Percentiles rank a stretch among this genome's conserved stretches.
Conservation (phyloP, 352 stramenopile genomes). For the Phytophthora foliorum region DNA sequence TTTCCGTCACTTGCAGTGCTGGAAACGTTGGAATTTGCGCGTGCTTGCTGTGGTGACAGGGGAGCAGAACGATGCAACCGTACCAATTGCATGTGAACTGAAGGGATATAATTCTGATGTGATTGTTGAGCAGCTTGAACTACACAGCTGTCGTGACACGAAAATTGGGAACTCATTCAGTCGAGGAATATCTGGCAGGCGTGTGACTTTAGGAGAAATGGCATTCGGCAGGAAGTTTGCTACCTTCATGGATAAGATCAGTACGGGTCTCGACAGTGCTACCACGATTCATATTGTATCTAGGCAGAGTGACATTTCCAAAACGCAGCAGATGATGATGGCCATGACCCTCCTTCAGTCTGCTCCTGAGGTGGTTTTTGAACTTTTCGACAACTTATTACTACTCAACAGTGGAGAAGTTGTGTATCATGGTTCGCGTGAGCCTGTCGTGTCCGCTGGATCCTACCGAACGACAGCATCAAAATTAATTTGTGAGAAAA, state of each 20-base stretch:
- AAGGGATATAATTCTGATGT: slow-evolving; percentile 31
- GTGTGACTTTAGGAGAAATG: slow-evolving; percentile 80
- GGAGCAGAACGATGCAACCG: no score
- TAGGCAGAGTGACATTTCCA: slow-evolving; percentile 48
- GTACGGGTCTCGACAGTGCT: slow-evolving; percentile 9
- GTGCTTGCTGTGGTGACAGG: slow-evolving; percentile 53
- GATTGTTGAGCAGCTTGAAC: slow-evolving; percentile 41
- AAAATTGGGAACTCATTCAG: slow-evolving; percentile 52
- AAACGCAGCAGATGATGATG: slow-evolving; percentile 30
- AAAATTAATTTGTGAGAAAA: slow-evolving; percentile 12
- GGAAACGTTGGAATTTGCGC: slow-evolving; percentile 82
- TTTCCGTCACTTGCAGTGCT: slow-evolving; percentile 86
- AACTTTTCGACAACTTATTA: slow-evolving; percentile 66
- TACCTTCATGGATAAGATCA: slow-evolving; percentile 53
- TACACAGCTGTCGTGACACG: slow-evolving; percentile 52
- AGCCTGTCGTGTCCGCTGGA: slow-evolving; percentile 29
- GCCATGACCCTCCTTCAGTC: slow-evolving; percentile 84
- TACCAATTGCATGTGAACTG: neutral
- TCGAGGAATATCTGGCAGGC: slow-evolving; percentile 69
- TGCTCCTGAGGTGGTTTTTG: slow-evolving; percentile 89
- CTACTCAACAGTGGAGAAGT: slow-evolving; percentile 82
- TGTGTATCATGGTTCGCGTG: slow-evolving; percentile 61
- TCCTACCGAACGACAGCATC: slow-evolving; percentile 31
- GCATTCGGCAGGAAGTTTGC: slow-evolving; percentile 47
- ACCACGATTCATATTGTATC: slow-evolving; percentile 43